Evolutionary conservation across 1,284 basidiomycete genomes (phyloP).

Genomic region (Cryptococcus amylolentus): DNA sequence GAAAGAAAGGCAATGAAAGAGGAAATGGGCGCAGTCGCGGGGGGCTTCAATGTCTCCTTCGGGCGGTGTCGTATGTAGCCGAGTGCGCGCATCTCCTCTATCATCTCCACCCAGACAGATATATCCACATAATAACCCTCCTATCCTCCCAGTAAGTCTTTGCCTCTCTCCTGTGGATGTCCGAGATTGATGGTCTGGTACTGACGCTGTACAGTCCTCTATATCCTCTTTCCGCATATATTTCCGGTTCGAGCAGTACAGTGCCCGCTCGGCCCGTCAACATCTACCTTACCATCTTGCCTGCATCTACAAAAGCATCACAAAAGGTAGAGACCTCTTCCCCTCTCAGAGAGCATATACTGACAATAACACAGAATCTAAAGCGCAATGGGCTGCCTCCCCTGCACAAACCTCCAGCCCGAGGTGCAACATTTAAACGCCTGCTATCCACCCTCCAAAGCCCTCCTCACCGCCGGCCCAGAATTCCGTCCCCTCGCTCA

Average conservation of each 20-base stretch:
- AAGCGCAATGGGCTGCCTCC: constrained; percentile 29
- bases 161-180: too few species aligned
- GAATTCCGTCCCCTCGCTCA: constrained; percentile 83
- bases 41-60: too few species aligned
- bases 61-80: neutral
- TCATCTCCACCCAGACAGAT: neutral
- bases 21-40: too few species aligned
- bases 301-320: too few species aligned
- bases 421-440: constrained; percentile 64
- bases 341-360: neutral
- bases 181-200: too few species aligned
- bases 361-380: neutral
- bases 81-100: neutral
- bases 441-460: constrained; percentile 83
- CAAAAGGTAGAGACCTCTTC: neutral
- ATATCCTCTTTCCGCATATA: too few species aligned
- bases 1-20: too few species aligned
- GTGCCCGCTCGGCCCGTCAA: too few species aligned
- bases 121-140: neutral
- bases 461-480: constrained; percentile 61
- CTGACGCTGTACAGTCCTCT: too few species aligned
- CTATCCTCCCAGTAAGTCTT: too few species aligned
- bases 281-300: too few species aligned
- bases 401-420: constrained; percentile 31
- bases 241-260: too few species aligned